A percentile compares a stretch with the other conserved stretches of the same genome.
Evolutionary conservation across 106 monocot species (phyloP).

Genomic region (Platanthera guangdongensis): DNA sequence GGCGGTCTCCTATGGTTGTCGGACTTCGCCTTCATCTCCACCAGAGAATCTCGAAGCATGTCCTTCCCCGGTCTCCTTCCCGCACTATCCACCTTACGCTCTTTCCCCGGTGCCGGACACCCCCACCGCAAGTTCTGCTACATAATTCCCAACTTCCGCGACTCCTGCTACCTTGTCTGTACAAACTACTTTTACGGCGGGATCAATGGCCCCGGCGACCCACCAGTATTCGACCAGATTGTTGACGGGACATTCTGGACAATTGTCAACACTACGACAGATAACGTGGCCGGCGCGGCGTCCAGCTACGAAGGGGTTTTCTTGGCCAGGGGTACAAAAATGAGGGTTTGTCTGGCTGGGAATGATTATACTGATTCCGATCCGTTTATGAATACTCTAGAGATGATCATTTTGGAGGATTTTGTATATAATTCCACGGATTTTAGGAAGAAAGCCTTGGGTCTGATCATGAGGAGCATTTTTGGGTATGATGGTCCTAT

Average conservation of each 20-base stretch:
- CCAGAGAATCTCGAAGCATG: conserved; percentile 28
- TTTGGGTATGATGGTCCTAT: too few relatives aligned
- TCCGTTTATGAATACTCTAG: conserved; percentile 64
- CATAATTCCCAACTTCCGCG: conserved; percentile 25
- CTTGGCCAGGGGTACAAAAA: too few relatives aligned
- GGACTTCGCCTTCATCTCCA: conserved; percentile 36
- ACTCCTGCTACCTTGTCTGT: conserved; percentile 65
- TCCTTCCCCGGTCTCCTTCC: too few relatives aligned
- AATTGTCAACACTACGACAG: conserved; percentile 65
- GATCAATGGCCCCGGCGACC: conserved; percentile 14
- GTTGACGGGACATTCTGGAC: conserved; percentile 82
- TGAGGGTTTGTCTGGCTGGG: conserved; percentile 59
- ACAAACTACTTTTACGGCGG: conserved; percentile 71
- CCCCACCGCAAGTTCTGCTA: too few relatives aligned
- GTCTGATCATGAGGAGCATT: too few relatives aligned
- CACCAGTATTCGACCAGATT: conserved; percentile 81
- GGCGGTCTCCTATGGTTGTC: conserved; percentile 38
- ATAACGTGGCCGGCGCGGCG: conserved; percentile 28
- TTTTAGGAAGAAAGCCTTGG: too few relatives aligned
- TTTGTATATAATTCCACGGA: conserved; percentile 67
- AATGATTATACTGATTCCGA: conserved; percentile 59
- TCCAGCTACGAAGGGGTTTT: conserved; percentile 82
- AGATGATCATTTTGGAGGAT: conserved; percentile 43
- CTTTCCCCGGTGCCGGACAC: too few relatives aligned
- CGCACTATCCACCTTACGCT: too few relatives aligned